Evolutionary conservation across 345 rosid species (phyloP).

Genomic region (Eucalyptus grandis): DNA sequence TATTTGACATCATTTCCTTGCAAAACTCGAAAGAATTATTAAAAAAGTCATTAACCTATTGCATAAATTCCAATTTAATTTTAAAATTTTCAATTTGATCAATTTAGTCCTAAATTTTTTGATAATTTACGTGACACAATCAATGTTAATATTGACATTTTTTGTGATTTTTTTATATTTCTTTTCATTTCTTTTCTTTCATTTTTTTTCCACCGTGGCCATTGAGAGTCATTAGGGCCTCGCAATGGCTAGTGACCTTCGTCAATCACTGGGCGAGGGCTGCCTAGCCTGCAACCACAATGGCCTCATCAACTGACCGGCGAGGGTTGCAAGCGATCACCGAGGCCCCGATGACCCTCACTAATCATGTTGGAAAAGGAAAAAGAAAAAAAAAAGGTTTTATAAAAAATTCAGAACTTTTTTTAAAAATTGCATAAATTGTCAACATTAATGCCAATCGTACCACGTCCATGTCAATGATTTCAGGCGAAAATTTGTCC

Average conservation of each 20-base stretch:
- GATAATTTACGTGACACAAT: accelerated
- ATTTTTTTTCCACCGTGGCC: accelerated
- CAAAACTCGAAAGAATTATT: accelerated
- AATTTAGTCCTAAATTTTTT: no score
- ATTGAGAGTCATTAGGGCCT: accelerated
- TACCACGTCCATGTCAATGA: accelerated
- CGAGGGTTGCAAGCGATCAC: background rate
- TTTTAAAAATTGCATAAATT: no score
- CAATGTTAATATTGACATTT: accelerated
- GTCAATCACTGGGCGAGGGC: accelerated
- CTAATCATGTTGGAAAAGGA: no score
- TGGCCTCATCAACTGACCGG: no score
- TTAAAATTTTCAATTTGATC: no score
- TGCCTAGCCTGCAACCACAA: accelerated
- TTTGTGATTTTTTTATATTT: no score
- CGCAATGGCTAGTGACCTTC: background rate
- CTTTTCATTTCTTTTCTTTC: no score
- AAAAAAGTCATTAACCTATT: accelerated
- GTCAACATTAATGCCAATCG: accelerated
- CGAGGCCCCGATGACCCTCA: no score
- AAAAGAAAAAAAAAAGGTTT: no score
- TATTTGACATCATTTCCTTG: background rate
- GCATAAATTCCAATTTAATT: accelerated
- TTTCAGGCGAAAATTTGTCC: accelerated
- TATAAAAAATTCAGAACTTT: no score